Percentiles rank a stretch among this genome's conserved stretches.
Conservation (phyloP, 768 basidiomycete genomes). For the Kwoniella sp. region DNA sequence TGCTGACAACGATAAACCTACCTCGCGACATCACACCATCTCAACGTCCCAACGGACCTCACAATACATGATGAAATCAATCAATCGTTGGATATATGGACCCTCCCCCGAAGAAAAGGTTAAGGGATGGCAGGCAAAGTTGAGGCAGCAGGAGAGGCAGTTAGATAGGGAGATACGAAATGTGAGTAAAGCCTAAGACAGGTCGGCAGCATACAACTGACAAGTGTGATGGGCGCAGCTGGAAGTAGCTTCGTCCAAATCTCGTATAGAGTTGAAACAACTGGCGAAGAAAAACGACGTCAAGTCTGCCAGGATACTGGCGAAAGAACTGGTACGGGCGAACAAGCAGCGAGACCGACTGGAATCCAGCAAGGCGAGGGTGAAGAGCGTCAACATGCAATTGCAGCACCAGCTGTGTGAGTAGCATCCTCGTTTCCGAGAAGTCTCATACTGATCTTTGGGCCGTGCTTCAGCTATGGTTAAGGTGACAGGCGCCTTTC, state of each 20-base stretch:
- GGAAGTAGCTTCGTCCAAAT: conserved; percentile 78
- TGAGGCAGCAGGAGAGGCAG: conserved; percentile 76
- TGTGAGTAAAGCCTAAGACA: too few species aligned
- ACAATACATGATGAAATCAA: conserved; percentile 50
- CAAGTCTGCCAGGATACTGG: conserved; percentile 88
- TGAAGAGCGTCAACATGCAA: conserved; percentile 87
- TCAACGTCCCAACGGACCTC: too few species aligned
- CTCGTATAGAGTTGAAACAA: conserved; percentile 76
- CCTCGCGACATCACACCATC: too few species aligned
- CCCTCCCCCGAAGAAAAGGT: conserved; percentile 94
- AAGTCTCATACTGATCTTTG: too few species aligned
- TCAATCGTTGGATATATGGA: conserved; percentile 93
- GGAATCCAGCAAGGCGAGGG: conserved; percentile 85
- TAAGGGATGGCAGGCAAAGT: conserved; percentile 82
- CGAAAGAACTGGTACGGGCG: conserved; percentile 89
- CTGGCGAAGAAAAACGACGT: conserved; percentile 87
- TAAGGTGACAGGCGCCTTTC: conserved; percentile 95
- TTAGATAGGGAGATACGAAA: conserved; percentile 94
- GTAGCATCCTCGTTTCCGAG: too few species aligned
- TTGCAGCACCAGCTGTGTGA: conserved; percentile 87
- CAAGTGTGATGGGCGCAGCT: too few species aligned
- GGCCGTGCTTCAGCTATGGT: conserved; percentile 71
- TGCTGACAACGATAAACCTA: too few species aligned
- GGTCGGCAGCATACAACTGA: too few species aligned
- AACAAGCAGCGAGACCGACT: conserved; percentile 91